These are phyloP conservation scores for Fusarium sp. DNA, from an alignment of 2,329 filamentous ascomycete species.

Conservation along the genomic window DNA sequence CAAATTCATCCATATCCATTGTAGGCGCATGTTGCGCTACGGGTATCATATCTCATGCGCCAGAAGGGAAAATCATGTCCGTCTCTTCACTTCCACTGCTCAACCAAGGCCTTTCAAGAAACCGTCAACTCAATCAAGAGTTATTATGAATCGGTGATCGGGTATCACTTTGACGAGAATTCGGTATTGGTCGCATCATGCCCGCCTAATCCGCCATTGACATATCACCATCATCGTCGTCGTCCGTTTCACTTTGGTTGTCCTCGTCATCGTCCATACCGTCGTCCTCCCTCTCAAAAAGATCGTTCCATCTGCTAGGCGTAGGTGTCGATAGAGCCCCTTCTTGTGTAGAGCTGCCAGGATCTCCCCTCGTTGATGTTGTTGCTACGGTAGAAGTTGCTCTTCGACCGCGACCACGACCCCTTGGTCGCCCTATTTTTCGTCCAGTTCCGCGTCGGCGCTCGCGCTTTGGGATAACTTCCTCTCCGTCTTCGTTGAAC, in stretches of 20 bases:
- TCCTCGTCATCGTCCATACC: conserved; percentile 43
- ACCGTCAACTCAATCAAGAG: not conserved
- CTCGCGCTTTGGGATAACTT: conserved; percentile 35
- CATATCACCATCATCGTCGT: conserved; percentile 44
- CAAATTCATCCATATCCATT: conserved; percentile 18
- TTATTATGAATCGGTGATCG: not conserved
- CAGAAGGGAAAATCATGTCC: conserved; percentile 5
- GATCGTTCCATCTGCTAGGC: conserved; percentile 48
- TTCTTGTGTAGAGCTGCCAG: conserved; percentile 16
- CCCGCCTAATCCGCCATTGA: conserved; percentile 35
- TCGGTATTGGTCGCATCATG: not conserved
- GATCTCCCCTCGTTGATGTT: conserved; percentile 23
- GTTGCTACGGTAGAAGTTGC: not conserved
- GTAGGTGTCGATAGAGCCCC: conserved; percentile 48
- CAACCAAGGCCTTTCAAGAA: not conserved
- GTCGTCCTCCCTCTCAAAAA: conserved; percentile 40
- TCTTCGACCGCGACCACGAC: conserved; percentile 26
- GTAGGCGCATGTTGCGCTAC: conserved; percentile 20
- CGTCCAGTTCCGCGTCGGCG: conserved; percentile 29
- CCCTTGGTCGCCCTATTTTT: conserved; percentile 36
- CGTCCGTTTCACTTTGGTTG: conserved; percentile 36
- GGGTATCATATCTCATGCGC: conserved; percentile 40
- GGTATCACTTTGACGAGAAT: not conserved
- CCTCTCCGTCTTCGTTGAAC: conserved; percentile 41
- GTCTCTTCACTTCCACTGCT: not conserved